Evolutionary conservation across 2,329 filamentous ascomycete genomes (phyloP).

Genomic region (Capronia epimyces): DNA sequence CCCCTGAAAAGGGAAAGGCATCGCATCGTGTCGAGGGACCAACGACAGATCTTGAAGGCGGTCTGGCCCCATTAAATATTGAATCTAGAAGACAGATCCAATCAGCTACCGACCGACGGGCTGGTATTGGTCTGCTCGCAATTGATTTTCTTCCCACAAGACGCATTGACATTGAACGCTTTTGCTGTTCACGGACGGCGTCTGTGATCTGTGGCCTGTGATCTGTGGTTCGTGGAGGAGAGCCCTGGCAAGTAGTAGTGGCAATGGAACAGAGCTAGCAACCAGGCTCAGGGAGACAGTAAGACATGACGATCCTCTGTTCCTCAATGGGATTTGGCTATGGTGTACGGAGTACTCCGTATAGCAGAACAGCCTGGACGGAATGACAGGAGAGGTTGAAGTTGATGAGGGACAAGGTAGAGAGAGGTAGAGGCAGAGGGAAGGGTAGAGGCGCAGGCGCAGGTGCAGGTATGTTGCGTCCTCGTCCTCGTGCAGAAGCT

Average conservation of each 20-base stretch:
- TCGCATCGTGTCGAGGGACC: background rate
- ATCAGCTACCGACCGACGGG: background rate
- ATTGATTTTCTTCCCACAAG: background rate
- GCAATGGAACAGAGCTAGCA: background rate
- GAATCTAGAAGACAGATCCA: background rate
- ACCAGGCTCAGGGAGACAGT: background rate
- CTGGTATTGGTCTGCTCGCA: background rate
- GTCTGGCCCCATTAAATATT: background rate
- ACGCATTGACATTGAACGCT: background rate
- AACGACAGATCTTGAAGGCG: background rate
- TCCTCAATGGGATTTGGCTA: background rate
- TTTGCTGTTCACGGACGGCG: background rate
- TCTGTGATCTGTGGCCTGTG: too few species aligned
- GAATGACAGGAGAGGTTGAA: background rate
- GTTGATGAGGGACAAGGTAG: too few species aligned
- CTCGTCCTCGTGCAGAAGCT: too few species aligned
- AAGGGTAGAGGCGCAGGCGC: too few species aligned
- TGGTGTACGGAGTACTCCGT: background rate
- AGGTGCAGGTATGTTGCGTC: too few species aligned
- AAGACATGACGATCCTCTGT: background rate
- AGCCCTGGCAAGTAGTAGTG: background rate
- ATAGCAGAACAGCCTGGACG: background rate
- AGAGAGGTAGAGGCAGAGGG: too few species aligned
- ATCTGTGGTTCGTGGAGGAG: background rate
- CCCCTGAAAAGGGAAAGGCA: background rate